Percentiles rank a stretch among this genome's conserved stretches.
phyloP scores from a whole-genome alignment of 2,329 filamentous ascomycete genomes.

The Spiromastix sp. region DNA sequence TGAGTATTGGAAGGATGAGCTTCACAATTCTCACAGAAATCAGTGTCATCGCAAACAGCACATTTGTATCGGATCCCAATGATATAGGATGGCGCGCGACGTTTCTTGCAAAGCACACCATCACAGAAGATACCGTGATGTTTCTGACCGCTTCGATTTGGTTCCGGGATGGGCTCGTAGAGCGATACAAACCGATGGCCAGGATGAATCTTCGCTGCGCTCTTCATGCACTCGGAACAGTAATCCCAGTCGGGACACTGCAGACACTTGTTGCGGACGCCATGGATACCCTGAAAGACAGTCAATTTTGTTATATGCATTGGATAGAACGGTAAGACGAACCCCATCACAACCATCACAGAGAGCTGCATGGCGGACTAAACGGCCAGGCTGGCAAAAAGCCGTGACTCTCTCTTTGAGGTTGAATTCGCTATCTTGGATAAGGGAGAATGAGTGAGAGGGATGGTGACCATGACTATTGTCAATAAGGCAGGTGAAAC shows the following conservation, averaged over 20 bases:
- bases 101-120: slow-evolving; percentile 66
- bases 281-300: slow-evolving; percentile 57
- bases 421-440: slow-evolving; percentile 31
- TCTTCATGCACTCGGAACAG: slow-evolving; percentile 64
- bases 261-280: slow-evolving; percentile 91
- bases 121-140: slow-evolving; percentile 92
- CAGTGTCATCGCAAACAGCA: slow-evolving; percentile 84
- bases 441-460: slow-evolving; percentile 63
- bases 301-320: slow-evolving; percentile 6
- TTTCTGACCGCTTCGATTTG: slow-evolving; percentile 36
- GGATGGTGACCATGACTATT: slow-evolving; percentile 86
- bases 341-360: slow-evolving; percentile 87
- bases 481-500: slow-evolving; percentile 65
- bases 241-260: slow-evolving; percentile 97
- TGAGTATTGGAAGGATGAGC: slow-evolving; percentile 73
- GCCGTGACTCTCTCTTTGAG: slow-evolving; percentile 51
- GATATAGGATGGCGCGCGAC: slow-evolving; percentile 46
- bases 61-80: slow-evolving; percentile 90
- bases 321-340: slow-evolving; percentile 13
- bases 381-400: slow-evolving; percentile 69
- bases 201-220: slow-evolving; percentile 60
- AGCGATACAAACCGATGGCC: slow-evolving; percentile 82
- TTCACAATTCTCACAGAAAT: slow-evolving; percentile 93
- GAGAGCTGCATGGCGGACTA: slow-evolving; percentile 72
- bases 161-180: slow-evolving; percentile 56